Evolutionary conservation across 2,329 filamentous ascomycete genomes (phyloP).

Genomic region (Lachnellula occidentalis): DNA sequence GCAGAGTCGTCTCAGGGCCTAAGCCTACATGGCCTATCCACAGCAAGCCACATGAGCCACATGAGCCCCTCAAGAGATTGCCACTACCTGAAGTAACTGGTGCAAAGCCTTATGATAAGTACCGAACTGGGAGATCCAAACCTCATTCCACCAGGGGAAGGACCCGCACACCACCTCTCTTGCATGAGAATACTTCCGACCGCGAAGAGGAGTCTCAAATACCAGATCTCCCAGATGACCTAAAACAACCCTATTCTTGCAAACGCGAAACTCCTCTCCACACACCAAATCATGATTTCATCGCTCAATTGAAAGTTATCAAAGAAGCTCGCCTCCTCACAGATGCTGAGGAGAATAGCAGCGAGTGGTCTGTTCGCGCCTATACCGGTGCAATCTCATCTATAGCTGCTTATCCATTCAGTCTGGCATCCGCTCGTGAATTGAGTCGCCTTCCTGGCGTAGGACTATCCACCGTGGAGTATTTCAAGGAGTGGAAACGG

Average conservation of each 20-base stretch:
- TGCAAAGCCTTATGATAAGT: conserved; percentile 21
- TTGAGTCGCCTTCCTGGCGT: conserved; percentile 65
- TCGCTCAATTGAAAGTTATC: conserved; percentile 69
- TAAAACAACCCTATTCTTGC: conserved; percentile 69
- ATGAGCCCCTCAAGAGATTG: conserved; percentile 3
- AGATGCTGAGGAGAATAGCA: conserved; percentile 72
- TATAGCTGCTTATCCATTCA: conserved; percentile 69
- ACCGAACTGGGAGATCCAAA: conserved; percentile 7
- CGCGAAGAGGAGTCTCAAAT: conserved; percentile 54
- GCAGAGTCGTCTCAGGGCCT: conserved; percentile 24
- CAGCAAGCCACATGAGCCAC: not conserved
- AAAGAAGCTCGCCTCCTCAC: conserved; percentile 64
- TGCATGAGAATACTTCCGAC: conserved; percentile 72
- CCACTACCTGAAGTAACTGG: conserved; percentile 16
- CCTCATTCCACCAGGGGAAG: conserved; percentile 4
- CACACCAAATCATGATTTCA: conserved; percentile 69
- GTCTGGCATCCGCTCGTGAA: conserved; percentile 33
- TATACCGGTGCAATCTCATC: conserved; percentile 85
- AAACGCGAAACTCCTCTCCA: conserved; percentile 67
- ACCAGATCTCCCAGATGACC: conserved; percentile 62
- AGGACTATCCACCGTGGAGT: conserved; percentile 68
- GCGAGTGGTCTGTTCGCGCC: conserved; percentile 81
- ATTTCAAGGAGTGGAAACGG: conserved; percentile 70
- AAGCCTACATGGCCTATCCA: not conserved
- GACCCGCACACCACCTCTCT: conserved; percentile 40